Evolutionary conservation across 352 stramenopile genomes (phyloP).

Genomic region (Globisporangium acanthophoron): DNA sequence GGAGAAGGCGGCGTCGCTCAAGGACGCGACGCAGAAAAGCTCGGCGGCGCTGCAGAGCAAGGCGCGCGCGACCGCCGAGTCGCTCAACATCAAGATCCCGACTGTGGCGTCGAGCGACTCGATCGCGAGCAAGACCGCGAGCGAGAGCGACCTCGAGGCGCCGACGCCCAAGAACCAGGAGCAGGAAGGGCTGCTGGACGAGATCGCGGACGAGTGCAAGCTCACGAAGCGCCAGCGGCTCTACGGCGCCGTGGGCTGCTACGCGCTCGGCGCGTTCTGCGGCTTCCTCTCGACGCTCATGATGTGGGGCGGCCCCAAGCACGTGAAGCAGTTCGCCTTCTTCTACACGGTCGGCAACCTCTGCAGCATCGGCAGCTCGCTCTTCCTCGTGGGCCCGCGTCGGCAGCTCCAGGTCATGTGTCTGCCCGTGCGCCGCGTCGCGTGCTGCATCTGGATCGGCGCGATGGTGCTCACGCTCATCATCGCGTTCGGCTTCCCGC

Average conservation of each 20-base stretch:
- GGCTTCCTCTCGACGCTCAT: slow-evolving; percentile 76
- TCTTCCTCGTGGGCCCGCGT: slow-evolving; percentile 70
- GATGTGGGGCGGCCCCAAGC: slow-evolving; percentile 71
- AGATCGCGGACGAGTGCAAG: slow-evolving; percentile 63
- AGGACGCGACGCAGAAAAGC: slow-evolving; percentile 48
- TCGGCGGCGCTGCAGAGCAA: slow-evolving; percentile 43
- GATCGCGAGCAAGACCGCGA: slow-evolving; percentile 29
- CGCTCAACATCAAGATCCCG: slow-evolving; percentile 49
- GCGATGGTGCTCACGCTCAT: slow-evolving; percentile 70
- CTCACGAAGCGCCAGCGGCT: slow-evolving; percentile 78
- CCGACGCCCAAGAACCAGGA: slow-evolving; percentile 50
- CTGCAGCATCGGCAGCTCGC: slow-evolving; percentile 70
- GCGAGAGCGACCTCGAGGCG: slow-evolving; percentile 23
- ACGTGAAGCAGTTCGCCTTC: slow-evolving; percentile 84
- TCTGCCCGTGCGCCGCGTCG: slow-evolving; percentile 72
- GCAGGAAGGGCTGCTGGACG: slow-evolving; percentile 65
- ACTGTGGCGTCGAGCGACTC: slow-evolving; percentile 25
- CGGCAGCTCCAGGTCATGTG: slow-evolving; percentile 82
- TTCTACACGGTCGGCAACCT: slow-evolving; percentile 84
- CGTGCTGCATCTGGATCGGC: slow-evolving; percentile 75
- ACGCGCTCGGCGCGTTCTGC: slow-evolving; percentile 64
- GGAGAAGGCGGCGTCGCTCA: slow-evolving; percentile 50
- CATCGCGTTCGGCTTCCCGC: slow-evolving; percentile 69
- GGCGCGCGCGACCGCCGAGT: slow-evolving; percentile 36
- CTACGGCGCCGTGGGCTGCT: slow-evolving; percentile 68